phyloP scores from a whole-genome alignment of 1,284 basidiomycete species.

The Cryptococcus jaspeensis region DNA sequence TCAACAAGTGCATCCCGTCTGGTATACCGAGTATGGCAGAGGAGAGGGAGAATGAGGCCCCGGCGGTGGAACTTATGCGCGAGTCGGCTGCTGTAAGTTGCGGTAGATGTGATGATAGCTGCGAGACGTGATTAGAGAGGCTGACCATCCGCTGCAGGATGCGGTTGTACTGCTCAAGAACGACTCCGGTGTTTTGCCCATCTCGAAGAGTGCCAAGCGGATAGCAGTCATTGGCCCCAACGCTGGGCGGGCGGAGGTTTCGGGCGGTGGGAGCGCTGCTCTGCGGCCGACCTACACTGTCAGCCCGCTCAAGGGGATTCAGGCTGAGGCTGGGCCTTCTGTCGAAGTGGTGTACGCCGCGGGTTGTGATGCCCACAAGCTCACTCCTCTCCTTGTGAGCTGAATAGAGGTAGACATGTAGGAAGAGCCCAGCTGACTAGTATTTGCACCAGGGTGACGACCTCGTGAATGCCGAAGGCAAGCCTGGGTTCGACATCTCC shows the following conservation, averaged over 20 bases:
- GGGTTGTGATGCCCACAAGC: slow-evolving; percentile 11
- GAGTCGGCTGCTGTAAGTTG: slow-evolving; percentile 6
- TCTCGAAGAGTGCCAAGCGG: slow-evolving; percentile 55
- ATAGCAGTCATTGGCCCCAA: slow-evolving; percentile 75
- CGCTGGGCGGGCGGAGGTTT: slow-evolving; percentile 65
- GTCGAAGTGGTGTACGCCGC: slow-evolving; percentile 9
- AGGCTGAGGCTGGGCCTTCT: not conserved
- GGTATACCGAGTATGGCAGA: slow-evolving; percentile 44
- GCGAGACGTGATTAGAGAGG: slow-evolving; percentile 23
- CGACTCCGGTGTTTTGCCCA: slow-evolving; percentile 20
- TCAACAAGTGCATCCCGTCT: slow-evolving; percentile 24
- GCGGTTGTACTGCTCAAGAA: slow-evolving; percentile 59
- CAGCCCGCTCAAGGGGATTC: slow-evolving; percentile 68
- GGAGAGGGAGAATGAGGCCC: slow-evolving; percentile 54
- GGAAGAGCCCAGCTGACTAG: not conserved
- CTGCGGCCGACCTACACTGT: slow-evolving; percentile 70
- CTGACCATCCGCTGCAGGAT: slow-evolving; percentile 56
- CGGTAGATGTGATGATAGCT: slow-evolving; percentile 27
- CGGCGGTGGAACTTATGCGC: slow-evolving; percentile 42
- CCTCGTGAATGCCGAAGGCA: not conserved
- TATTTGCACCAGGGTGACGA: not conserved
- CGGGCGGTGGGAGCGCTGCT: slow-evolving; percentile 73
- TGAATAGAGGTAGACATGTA: too few relatives aligned
- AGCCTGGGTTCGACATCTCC: slow-evolving; percentile 6
- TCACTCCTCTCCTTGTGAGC: slow-evolving; percentile 8